Base-by-base conservation (phyloP, 129 eudicot species). In the Centrapalus pauciflorus region DNA sequence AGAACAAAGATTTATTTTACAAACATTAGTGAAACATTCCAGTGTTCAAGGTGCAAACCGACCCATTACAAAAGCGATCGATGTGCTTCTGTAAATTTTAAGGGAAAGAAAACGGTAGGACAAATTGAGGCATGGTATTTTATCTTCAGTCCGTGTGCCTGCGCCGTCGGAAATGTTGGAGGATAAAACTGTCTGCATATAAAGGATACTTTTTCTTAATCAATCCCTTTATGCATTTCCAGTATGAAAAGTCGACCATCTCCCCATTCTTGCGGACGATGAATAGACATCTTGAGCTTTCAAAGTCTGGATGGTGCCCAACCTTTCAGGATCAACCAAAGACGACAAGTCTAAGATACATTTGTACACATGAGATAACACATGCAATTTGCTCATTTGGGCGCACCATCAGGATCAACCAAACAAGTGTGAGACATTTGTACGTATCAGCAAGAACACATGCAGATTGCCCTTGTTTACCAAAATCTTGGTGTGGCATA, bases 151-250 rank as follows among this genome's bases (percentile, higher is more conserved):
- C 76, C 17, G 17, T 55, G 24, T 74, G 83, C 61, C 75, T 78
- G 12, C 81, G 85, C 70, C 60, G 51, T 54, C 81, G 71, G 64
- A 90, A 90, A 76, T 90, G 97, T 78, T 84, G 80, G 27, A 67
- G 73, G 63, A 87, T 87, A 45, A 88, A 92, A 70, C 71, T 85
- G 68, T 92, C 89, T 20, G 98, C 98, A 58, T 87, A 80, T 20
- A 85, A 79, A 27, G 98, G 95, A 72, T 92, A 83, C 1, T 79
- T 88, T 76, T 85, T 85, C 72, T 72, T 72, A 61, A 92, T 85
- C 41, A 85, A 83, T 24, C 90, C 95, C 80, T 91, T 88, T 55
- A 91, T 77, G 78, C 96, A 88, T 79, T 88, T 81, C 96, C 98
- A 85, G 67, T 80, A 91, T 16, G 96, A 91, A 71, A 88, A 88